Evolutionary conservation across 2,329 filamentous ascomycete genomes (phyloP).

Genomic region (Calonectria pseudoturangicola): DNA sequence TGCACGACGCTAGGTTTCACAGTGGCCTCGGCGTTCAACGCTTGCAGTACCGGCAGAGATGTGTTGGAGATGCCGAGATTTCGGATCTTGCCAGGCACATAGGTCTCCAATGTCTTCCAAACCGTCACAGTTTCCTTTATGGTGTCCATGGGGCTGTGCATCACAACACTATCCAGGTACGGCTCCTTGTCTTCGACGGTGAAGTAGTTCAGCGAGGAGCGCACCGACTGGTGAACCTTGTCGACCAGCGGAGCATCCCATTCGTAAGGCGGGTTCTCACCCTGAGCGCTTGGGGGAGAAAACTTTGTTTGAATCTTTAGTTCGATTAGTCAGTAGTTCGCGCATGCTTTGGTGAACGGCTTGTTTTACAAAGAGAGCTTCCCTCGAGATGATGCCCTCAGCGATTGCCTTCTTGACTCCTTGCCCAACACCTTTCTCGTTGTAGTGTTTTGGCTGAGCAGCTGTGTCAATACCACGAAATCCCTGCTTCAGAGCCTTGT

Average conservation of each 20-base stretch:
- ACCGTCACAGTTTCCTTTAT: constrained; percentile 74
- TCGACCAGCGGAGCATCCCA: constrained; percentile 73
- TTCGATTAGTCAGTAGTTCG: background rate
- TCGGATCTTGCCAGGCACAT: constrained; percentile 78
- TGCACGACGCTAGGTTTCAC: constrained; percentile 78
- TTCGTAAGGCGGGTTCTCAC: constrained; percentile 77
- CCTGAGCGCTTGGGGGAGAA: constrained; percentile 79
- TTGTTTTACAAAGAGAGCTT: constrained; percentile 77
- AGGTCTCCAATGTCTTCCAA: constrained; percentile 80
- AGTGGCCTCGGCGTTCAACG: constrained; percentile 67
- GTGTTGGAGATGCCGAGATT: constrained; percentile 86
- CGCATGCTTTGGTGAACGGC: background rate
- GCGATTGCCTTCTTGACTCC: constrained; percentile 78
- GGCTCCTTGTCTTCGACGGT: constrained; percentile 60
- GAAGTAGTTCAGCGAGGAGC: constrained; percentile 80
- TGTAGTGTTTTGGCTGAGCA: constrained; percentile 86
- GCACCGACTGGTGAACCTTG: constrained; percentile 80
- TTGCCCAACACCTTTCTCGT: constrained; percentile 81
- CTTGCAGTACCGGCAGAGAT: constrained; percentile 73
- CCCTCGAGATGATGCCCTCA: constrained; percentile 72
- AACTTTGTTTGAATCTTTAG: constrained; percentile 88
- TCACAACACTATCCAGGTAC: constrained; percentile 84
- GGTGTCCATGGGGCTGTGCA: constrained; percentile 75
- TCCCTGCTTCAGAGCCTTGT: constrained; percentile 79
- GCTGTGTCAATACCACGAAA: constrained; percentile 87